Evolutionary conservation across 345 rosid genomes (phyloP), one percentile per base, ranked within the genome.

Genomic region (Boechera stricta): DNA sequence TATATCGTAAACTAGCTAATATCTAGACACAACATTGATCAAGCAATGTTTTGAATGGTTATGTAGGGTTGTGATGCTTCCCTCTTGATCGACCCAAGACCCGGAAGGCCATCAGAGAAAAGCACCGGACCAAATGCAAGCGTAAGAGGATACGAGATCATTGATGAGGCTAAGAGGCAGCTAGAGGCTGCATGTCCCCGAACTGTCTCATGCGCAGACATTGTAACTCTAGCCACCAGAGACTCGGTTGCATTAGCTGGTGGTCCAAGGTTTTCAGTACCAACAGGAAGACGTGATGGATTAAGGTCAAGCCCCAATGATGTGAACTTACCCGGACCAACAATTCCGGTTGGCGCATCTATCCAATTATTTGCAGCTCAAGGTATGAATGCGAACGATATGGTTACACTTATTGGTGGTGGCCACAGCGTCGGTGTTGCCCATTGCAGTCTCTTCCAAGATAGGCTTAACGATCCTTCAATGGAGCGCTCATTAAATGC

Each of bases 391-490:
- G 35, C 82, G 15, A 57, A 73, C 18, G 93, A 91, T 0, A 91
- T 91, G 95, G 89, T 82, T n/a, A 82, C 87, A 53, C 97, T 89
- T 13, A 65, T 77, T 56, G 71, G 91, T 47, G 97, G 97, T 42
- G 94, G 84, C 7, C 97, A 93, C 70, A 83, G 94, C 0, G 89
- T 90, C n/a, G 97, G 93, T n/a, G 76, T 82, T 45, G 82, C 83
- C 0, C 95, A 87, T 35, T 93, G 97, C 52, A 79, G 83, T 65
- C 84, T 88, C 75, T 85, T 93, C 64, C 36, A 35, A 0, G 91
- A 86, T 63, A 78, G 98, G 24, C 79, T 88, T n/a, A 53, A 78
- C 0, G 91, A 86, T 64, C 87, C 87, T 0, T 51, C 86, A 0
- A 89, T 89, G 95, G 91, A 88, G 66, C 73, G 80, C 16, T 4